These are phyloP conservation scores for Diddensiella santjacobensis DNA, from an alignment of 805 yeast species.

Conservation along the genomic window DNA sequence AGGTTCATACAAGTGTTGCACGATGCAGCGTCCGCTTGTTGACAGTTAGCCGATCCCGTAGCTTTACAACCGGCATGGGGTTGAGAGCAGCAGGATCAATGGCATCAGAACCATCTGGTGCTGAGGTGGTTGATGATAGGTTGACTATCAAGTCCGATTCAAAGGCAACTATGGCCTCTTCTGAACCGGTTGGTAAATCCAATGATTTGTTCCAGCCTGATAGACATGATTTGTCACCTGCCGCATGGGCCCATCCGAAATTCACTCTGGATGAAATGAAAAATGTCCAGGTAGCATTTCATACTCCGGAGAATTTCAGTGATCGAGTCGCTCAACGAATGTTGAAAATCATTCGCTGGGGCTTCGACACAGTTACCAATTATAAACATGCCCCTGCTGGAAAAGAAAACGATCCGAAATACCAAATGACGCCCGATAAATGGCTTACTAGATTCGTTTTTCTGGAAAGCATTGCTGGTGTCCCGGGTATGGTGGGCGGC, in stretches of 20 bases:
- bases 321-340: constrained; percentile 52
- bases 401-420: constrained; percentile 33
- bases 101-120: neutral
- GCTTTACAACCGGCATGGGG: neutral
- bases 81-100: neutral
- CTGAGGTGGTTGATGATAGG: neutral
- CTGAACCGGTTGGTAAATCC: constrained; percentile 1
- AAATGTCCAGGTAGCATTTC: constrained; percentile 47
- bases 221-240: constrained; percentile 17
- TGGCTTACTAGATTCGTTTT: constrained; percentile 62
- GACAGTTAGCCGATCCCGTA: neutral
- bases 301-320: constrained; percentile 43
- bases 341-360: constrained; percentile 42
- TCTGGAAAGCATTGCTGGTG: constrained; percentile 70
- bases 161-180: constrained; percentile 3
- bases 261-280: constrained; percentile 39
- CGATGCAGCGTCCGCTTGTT: neutral
- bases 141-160: neutral
- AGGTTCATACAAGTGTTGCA: neutral
- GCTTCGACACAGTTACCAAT: constrained; percentile 63
- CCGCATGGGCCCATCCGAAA: constrained; percentile 44
- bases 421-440: constrained; percentile 55
- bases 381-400: constrained; percentile 54
- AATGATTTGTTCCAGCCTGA: constrained; percentile 16
- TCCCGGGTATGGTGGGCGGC: constrained; percentile 77